Evolutionary conservation across 2,329 filamentous ascomycete genomes (phyloP), one percentile per base, ranked within the genome.

Genomic region (Paraphoma sp.): DNA sequence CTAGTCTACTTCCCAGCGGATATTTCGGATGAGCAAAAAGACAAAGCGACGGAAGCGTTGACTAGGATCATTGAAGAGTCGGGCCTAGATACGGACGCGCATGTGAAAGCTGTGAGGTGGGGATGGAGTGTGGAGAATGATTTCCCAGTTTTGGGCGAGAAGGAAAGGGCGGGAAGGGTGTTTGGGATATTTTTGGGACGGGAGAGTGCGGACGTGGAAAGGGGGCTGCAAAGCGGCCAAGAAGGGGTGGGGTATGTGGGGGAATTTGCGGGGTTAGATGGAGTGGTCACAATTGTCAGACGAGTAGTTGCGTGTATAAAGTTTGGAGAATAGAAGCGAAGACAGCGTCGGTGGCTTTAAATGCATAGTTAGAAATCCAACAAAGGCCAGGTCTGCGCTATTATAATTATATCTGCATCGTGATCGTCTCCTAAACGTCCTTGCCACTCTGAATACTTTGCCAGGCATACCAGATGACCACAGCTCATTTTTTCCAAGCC

Each of bases 71-170:
- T 18, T 30, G 31, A 38, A 12, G 28, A 23, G 23, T 23, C n/a
- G 14, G 40, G 10, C 3, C 9, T 48, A 14, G 3, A 28, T 1
- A 12, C 16, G 3, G 17, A 16, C 31, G 30, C 8, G 4, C 30
- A 38, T 38, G 45, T 40, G 16, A 23, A 12, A 14, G 45, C 8
- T 6, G 45, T 28, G 30, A 10, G 7, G 4, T 10, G 2, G 7
- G 45, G 45, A 18, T 48, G 45, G 45, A 48, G 45, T 18, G n/a
- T 48, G 14, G 45, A 48, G 14, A 38, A 38, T 18, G 30, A 48
- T 17, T 36, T 48, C 17, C 45, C 45, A 16, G 30, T 48, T 8
- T 16, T 48, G n/a, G 9, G 30, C 11, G n/a, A n/a, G 12, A 8
- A 38, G 6, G 45, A 38, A 12, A n/a, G 17, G 8, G 14, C 31